Evolutionary conservation across 176 grass and related monocot species (phyloP), one percentile per base, ranked within the genome.

Genomic region (Stipa capillata): DNA sequence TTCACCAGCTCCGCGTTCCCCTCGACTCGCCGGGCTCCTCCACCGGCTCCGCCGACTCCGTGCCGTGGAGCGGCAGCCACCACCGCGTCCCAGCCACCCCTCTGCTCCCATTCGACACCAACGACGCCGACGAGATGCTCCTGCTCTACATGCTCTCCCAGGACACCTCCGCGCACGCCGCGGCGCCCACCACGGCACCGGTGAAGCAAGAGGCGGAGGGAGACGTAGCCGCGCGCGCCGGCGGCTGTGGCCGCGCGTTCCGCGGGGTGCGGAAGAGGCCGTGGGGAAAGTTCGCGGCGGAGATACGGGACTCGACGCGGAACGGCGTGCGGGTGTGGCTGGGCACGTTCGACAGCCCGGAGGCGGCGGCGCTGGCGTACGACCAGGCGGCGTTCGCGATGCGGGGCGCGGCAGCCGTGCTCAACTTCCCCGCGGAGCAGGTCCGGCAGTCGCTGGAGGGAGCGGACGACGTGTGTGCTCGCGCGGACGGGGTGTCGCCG

Each of bases 241-340:
- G n/a, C n/a, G n/a, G n/a, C n/a, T n/a, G n/a, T n/a, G n/a, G 51
- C 17, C 66, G 27, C 64, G n/a, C 48, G 3, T 93, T 80, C 83
- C 73, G 90, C 44, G 90, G 90, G 11, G 90, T 92, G 67, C 78
- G 90, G 13, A 84, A 81, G 69, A 73, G 90, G 45, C 90, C 90
- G 8, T 89, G 90, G 90, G 90, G 90, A 36, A 92, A 86, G 69
- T 92, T 72, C 70, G 90, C 90, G 20, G 90, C 90, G 55, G 90
- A 92, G 86, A 92, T 89, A 35, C 34, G 90, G 32, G 90, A 92
- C 69, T 92, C 90, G 12, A 92, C 79, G 63, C 79, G 90, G 74
- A 78, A 86, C 79, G 86, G 90, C 29, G 57, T 80, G 11, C 78
- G 90, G 52, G 86, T 92, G 42, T 92, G 90, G 90, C 80, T 93